These are phyloP conservation scores for Xylariaceae sp. DNA, from an alignment of 2,329 filamentous ascomycete genomes.

Conservation along the genomic window DNA sequence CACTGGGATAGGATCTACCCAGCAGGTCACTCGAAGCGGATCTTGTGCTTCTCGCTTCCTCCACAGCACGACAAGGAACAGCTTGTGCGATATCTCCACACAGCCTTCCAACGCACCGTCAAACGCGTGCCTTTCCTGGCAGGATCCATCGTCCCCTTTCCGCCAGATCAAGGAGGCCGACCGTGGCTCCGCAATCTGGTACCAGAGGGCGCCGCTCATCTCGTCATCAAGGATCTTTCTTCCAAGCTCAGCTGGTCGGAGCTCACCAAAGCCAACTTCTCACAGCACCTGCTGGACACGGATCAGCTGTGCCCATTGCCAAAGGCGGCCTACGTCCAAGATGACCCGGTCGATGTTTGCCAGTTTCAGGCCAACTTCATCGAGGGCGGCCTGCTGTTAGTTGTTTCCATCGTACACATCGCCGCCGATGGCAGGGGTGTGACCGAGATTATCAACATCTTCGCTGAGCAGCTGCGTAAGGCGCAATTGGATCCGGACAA, in stretches of 20 bases:
- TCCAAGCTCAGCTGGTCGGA: neutral
- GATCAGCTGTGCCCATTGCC: neutral
- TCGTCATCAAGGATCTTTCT: neutral
- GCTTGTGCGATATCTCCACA: neutral
- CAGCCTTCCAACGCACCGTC: neutral
- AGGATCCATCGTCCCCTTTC: neutral
- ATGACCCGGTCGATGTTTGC: neutral
- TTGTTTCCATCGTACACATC: neutral
- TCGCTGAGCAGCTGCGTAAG: slow-evolving; percentile 2
- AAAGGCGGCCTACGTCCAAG: neutral
- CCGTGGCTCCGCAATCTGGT: neutral
- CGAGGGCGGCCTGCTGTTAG: neutral
- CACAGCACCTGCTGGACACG: neutral
- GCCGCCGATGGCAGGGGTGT: slow-evolving; percentile 1
- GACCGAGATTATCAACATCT: slow-evolving; percentile 1
- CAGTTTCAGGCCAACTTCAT: slow-evolving; percentile 2
- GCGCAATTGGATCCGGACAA: neutral
- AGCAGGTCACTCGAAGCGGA: neutral
- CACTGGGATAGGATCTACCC: slow-evolving; percentile 4
- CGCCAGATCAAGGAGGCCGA: slow-evolving; percentile 1
- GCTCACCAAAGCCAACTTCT: neutral
- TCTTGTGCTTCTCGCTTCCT: slow-evolving; percentile 1
- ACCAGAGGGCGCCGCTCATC: neutral
- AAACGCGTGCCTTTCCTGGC: neutral
- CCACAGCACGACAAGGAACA: neutral